Evolutionary conservation across 2,329 filamentous ascomycete species (phyloP), one percentile per base, ranked within the genome.

Genomic region (Cryphonectria radicalis): DNA sequence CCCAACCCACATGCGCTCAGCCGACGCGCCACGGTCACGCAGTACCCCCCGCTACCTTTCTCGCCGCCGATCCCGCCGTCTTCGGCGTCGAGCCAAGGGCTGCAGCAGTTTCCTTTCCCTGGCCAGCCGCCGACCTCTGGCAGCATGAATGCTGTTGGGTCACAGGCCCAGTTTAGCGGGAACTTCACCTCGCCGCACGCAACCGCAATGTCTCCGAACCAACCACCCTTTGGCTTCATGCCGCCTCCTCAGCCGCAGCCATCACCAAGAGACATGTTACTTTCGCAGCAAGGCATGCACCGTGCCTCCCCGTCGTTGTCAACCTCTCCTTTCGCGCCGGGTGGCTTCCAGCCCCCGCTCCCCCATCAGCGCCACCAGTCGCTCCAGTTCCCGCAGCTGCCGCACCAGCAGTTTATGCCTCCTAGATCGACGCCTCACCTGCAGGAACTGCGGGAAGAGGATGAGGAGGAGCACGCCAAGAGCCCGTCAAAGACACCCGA

Each of bases 61-160:
- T 97, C 95, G 32, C 94, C 95, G 13, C 93, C 94, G 0, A 82
- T 97, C 37, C 93, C 93, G 28, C 90, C 93, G 0, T 91, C 90
- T 0, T 97, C 94, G 42, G 92, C 91, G 17, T 90, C 89, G 43
- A 95, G 93, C 81, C 89, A 90, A 63, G 81, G 85, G 46, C 81
- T 84, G 75, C 83, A 86, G 63, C 84, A 88, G 70, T 88, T 87
- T 78, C 85, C 85, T 74, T 90, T 91, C 76, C 87, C 85, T 0
- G 78, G 80, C 67, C 83, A 92, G 78, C 92, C 89, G 74, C 92
- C 89, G 74, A 90, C 91, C 19, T 37, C 67, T 28, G 66, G 63
- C 35, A 87, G 85, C 25, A 81, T 91, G 35, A 85, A 87, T 46
- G 90, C 92, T 13, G 86, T 92, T 59, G 87, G 89, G 2, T 96